These are phyloP conservation scores for Apiotrichum montevideense DNA, from an alignment of 1,284 basidiomycete species.

Conservation along the genomic window DNA sequence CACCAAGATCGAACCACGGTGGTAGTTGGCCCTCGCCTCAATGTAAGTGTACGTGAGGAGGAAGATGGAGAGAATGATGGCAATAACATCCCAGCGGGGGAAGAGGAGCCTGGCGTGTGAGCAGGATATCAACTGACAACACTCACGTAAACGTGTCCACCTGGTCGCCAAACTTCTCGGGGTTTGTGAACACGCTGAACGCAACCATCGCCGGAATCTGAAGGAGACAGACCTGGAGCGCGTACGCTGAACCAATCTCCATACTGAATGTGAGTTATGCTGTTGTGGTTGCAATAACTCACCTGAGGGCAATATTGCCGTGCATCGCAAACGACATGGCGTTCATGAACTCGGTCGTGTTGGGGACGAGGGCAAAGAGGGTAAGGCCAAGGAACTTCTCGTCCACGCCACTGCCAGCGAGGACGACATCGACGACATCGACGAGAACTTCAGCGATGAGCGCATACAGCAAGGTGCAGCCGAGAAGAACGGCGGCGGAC, in stretches of 20 bases:
- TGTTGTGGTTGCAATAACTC: constrained; percentile 22
- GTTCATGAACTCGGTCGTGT: constrained; percentile 99
- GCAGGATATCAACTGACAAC: not conserved
- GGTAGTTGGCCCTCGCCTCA: constrained; percentile 95
- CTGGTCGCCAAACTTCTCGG: constrained; percentile 70
- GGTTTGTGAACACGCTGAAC: constrained; percentile 89
- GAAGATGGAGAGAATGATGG: constrained; percentile 90
- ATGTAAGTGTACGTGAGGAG: constrained; percentile 98
- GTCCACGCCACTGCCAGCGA: constrained; percentile 87
- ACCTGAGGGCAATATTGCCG: constrained; percentile 95
- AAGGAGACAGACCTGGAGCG: constrained; percentile 92
- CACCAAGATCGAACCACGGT: constrained; percentile 85
- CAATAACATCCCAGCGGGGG: constrained; percentile 97
- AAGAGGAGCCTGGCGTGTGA: constrained; percentile 73
- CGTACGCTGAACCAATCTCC: constrained; percentile 99
- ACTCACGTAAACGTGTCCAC: constrained; percentile 81
- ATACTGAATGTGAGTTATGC: constrained; percentile 56
- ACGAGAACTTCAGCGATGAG: constrained; percentile 92
- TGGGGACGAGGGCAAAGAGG: constrained; percentile 93
- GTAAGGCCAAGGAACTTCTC: constrained; percentile 98
- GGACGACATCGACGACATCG: constrained; percentile 90
- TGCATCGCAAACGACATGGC: constrained; percentile 98
- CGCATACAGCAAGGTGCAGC: constrained; percentile 89
- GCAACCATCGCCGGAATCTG: constrained; percentile 99
- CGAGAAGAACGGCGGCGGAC: constrained; percentile 78